Evolutionary conservation across 495 filamentous ascomycete genomes (phyloP), one percentile per base, ranked within the genome.

Genomic region (Penicillium pancosmium): DNA sequence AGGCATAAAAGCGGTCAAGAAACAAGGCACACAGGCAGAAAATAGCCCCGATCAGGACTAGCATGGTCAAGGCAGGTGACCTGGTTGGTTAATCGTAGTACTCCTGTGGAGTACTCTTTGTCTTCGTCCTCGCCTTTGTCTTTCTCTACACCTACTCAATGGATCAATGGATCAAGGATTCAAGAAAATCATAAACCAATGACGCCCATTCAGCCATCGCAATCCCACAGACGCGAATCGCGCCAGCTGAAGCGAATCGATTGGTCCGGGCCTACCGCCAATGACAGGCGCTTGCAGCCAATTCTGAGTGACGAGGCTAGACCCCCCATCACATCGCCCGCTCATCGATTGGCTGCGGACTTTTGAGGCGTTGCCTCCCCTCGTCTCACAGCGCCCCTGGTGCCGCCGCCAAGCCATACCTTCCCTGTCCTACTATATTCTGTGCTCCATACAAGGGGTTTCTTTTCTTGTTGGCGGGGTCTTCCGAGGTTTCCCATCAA

Each of bases 321-420:
- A 49, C 31, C 49, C 54, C 62, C 60, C 62, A 27, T 69, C 67
- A 69, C 67, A 69, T 68, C 67, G 43, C 27, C 36, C 4, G 36
- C 4, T 34, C 43, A 56, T 52, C 54, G 31, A 70, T 70, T 70
- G 67, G 67, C 35, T 61, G 47, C 18, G 51, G 40, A 25, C 35
- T 41, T 57, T 51, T 43, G 38, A 50, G 16, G 46, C 54, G 57
- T 55, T 52, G 27, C 52, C 52, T 16, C 54, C 60, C 31, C 31
- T 54, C 66, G 64, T 63, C 64, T 67, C 64, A 64, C 50, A 60
- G 54, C 40, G 50, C 48, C 59, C 64, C 67, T 67, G 48, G 56
- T 67, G 59, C 64, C 67, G 67, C 67, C 61, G 46, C 46, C 46
- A 48, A 48, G 46, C 10, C 44, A 27, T 23, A 48, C 9, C 11